Evolutionary conservation across 805 yeast species (phyloP).

Genomic region (Metschnikowia orientalis): DNA sequence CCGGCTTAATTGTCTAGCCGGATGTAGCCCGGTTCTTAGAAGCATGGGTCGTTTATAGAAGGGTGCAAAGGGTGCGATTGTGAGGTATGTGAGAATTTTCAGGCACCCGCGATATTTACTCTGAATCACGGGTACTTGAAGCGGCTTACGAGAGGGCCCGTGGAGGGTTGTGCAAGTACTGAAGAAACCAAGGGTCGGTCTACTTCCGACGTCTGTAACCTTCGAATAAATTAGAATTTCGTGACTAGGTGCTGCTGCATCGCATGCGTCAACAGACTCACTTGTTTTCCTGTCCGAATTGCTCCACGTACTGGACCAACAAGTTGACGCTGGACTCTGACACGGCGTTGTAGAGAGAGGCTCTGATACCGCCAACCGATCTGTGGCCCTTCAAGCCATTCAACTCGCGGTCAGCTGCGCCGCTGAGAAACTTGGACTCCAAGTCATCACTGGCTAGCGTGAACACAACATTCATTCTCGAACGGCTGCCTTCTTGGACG

Average conservation of each 20-base stretch:
- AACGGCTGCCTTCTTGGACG: slow-evolving; percentile 60
- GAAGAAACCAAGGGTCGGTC: too few relatives aligned
- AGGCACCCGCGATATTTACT: slow-evolving; percentile 1
- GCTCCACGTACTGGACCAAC: slow-evolving; percentile 52
- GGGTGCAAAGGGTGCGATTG: too few relatives aligned
- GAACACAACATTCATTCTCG: slow-evolving; percentile 92
- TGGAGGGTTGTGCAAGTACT: too few relatives aligned
- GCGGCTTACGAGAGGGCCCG: too few relatives aligned
- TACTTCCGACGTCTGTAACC: too few relatives aligned
- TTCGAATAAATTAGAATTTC: too few relatives aligned
- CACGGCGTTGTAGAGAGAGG: slow-evolving; percentile 89
- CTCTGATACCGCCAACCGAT: slow-evolving; percentile 95
- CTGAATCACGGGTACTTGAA: too few relatives aligned
- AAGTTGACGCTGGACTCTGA: slow-evolving; percentile 52
- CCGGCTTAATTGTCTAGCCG: too few relatives aligned
- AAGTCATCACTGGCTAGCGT: slow-evolving; percentile 59
- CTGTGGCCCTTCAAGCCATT: slow-evolving; percentile 92
- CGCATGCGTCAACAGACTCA: too few relatives aligned
- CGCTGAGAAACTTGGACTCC: slow-evolving; percentile 66
- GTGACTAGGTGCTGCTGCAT: too few relatives aligned
- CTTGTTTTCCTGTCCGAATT: slow-evolving; percentile 47
- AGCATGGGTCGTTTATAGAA: too few relatives aligned
- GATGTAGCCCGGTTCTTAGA: too few relatives aligned
- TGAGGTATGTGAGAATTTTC: slow-evolving; percentile 4
- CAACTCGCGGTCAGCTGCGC: slow-evolving; percentile 56